Percentiles rank a stretch among this genome's conserved stretches.
phyloP scores from a whole-genome alignment of 179 eudicot species.

The Carnegiea gigantea region DNA sequence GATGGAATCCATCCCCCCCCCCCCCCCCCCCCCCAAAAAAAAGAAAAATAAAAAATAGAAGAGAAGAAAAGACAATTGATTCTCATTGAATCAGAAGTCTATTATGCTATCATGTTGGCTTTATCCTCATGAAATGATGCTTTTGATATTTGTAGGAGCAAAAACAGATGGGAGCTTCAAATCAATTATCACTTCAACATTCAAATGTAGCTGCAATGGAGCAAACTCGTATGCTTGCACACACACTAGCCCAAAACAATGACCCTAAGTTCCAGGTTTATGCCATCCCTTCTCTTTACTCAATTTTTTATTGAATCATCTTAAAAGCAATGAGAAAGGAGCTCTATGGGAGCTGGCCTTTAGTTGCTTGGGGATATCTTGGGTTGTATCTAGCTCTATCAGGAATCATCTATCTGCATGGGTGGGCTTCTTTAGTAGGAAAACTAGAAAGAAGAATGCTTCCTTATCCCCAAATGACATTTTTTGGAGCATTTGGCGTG shows the following conservation, averaged over 20 bases:
- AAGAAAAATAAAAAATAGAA: not conserved
- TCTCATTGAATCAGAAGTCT: not conserved
- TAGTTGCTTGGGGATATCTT: too few relatives aligned
- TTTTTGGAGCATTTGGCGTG: too few relatives aligned
- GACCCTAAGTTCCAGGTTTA: slow-evolving; percentile 96
- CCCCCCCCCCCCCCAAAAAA: not conserved
- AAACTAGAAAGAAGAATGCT: too few relatives aligned
- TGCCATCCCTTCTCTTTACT: slow-evolving; percentile 8
- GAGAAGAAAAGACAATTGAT: not conserved
- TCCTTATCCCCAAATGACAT: too few relatives aligned
- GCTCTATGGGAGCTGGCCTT: too few relatives aligned
- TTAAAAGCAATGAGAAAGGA: not conserved
- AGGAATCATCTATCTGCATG: too few relatives aligned
- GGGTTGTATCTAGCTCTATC: too few relatives aligned
- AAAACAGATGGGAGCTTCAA: slow-evolving; percentile 52
- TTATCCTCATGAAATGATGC: slow-evolving; percentile 14
- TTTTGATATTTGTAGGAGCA: slow-evolving; percentile 54
- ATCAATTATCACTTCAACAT: slow-evolving; percentile 58
- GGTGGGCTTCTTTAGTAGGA: too few relatives aligned
- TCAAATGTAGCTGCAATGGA: slow-evolving; percentile 86
- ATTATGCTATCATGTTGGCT: not conserved
- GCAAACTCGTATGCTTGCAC: slow-evolving; percentile 95
- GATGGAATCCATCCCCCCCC: not conserved
- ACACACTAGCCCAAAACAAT: slow-evolving; percentile 83
- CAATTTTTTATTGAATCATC: not conserved